These are phyloP conservation scores for Apiospora hydei DNA, from an alignment of 2,329 filamentous ascomycete genomes.

Conservation along the genomic window DNA sequence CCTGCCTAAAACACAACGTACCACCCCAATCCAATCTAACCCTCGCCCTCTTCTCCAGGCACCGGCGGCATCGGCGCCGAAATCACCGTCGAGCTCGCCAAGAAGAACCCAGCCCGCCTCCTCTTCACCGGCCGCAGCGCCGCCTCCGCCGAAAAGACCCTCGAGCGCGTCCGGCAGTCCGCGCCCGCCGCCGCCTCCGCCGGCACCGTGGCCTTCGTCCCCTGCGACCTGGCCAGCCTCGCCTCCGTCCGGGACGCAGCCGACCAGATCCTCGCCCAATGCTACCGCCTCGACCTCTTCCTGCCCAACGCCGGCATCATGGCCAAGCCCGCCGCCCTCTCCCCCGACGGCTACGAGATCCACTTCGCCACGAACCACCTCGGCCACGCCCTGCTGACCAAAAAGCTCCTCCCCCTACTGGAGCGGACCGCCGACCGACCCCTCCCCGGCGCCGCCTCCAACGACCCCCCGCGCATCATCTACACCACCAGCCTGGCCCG, in stretches of 20 bases:
- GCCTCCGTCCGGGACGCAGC: conserved; percentile 25
- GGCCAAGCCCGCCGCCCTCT: conserved; percentile 40
- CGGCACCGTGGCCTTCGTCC: conserved; percentile 25
- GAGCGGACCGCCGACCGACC: conserved; percentile 23
- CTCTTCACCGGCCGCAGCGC: conserved; percentile 36
- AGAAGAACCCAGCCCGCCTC: conserved; percentile 32
- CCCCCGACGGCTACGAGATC: conserved; percentile 50
- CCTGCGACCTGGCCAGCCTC: conserved; percentile 27
- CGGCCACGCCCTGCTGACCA: conserved; percentile 49
- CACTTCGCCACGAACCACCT: conserved; percentile 54
- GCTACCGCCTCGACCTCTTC: conserved; percentile 48
- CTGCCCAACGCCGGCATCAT: conserved; percentile 44
- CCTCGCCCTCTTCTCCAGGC: conserved; percentile 24
- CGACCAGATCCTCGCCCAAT: conserved; percentile 12
- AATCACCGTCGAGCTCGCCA: conserved; percentile 26
- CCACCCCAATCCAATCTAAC: background rate
- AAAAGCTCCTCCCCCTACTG: conserved; percentile 28
- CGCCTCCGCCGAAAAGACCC: conserved; percentile 30
- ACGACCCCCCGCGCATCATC: conserved; percentile 28
- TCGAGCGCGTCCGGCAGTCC: conserved; percentile 22
- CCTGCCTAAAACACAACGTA: background rate
- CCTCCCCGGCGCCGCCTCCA: conserved; percentile 23
- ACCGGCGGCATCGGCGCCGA: conserved; percentile 31
- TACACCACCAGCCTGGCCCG: conserved; percentile 26
- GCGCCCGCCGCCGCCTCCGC: conserved; percentile 20